A percentile compares a stretch with the other conserved stretches of the same genome.
phyloP scores from a whole-genome alignment of 352 stramenopile genomes.

The Globisporangium splendens region DNA sequence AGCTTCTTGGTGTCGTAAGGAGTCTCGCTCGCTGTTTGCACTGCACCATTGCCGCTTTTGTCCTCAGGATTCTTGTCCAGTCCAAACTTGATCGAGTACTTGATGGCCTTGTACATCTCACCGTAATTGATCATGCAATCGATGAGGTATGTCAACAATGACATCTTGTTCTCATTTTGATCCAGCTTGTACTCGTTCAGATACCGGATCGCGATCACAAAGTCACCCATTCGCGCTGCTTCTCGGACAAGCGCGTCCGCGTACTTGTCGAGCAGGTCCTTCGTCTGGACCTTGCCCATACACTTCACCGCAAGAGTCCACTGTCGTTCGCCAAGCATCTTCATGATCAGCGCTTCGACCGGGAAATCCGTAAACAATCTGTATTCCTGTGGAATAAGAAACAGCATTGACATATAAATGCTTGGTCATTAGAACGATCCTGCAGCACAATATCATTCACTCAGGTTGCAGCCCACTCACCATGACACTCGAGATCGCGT shows the following conservation, averaged over 20 bases:
- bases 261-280: constrained; percentile 39
- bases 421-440: too few species aligned
- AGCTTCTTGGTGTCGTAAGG: constrained; percentile 46
- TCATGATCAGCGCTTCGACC: constrained; percentile 52
- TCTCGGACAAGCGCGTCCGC: constrained; percentile 54
- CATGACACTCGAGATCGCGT: constrained; percentile 71
- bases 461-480: constrained; percentile 11
- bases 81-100: constrained; percentile 85
- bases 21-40: constrained; percentile 12
- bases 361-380: constrained; percentile 69
- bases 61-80: constrained; percentile 27
- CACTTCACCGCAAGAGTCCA: constrained; percentile 74
- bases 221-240: constrained; percentile 56
- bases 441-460: too few species aligned
- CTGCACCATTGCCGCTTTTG: constrained; percentile 15
- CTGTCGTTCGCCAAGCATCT: constrained; percentile 66
- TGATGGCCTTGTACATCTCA: constrained; percentile 88
- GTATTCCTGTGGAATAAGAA: constrained; percentile 31
- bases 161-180: constrained; percentile 24
- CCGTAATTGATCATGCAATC: constrained; percentile 60
- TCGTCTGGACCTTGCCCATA: constrained; percentile 69
- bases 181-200: constrained; percentile 81
- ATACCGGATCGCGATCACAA: constrained; percentile 61
- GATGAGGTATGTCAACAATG: constrained; percentile 54
- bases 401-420: not conserved